Evolutionary conservation across 1,284 basidiomycete species (phyloP).

Genomic region (Rhodotorula sp.): DNA sequence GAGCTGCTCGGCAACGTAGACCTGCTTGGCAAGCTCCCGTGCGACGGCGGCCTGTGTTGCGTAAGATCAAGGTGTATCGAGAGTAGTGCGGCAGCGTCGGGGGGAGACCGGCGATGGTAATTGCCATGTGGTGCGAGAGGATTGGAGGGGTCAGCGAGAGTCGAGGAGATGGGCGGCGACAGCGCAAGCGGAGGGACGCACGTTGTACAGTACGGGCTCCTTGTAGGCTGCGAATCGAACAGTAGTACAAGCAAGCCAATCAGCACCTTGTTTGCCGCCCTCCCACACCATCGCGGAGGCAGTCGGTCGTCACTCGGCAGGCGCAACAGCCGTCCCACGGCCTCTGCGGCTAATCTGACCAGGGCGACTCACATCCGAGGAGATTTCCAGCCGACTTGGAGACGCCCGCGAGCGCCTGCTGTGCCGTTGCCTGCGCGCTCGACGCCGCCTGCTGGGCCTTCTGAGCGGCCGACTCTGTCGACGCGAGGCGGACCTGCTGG

Average conservation of each 20-base stretch:
- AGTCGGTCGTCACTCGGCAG: neutral
- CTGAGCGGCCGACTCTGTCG: conserved; percentile 12
- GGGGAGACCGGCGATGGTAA: too few relatives aligned
- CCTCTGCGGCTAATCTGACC: too few relatives aligned
- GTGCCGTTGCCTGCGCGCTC: conserved; percentile 63
- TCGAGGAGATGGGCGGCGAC: too few relatives aligned
- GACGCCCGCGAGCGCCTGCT: conserved; percentile 61
- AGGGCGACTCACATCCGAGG: conserved; percentile 62
- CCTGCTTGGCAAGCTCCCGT: conserved; percentile 80
- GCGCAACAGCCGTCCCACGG: neutral
- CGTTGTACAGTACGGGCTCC: conserved; percentile 78
- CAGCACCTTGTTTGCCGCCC: neutral
- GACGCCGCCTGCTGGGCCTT: conserved; percentile 45
- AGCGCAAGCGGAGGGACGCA: conserved; percentile 44
- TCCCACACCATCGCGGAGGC: neutral
- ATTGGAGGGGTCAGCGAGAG: neutral
- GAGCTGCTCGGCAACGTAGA: conserved; percentile 84
- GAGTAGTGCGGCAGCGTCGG: too few relatives aligned
- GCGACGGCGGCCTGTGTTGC: conserved; percentile 58
- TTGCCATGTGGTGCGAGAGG: neutral
- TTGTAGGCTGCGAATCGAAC: conserved; percentile 63
- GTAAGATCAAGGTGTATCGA: too few relatives aligned
- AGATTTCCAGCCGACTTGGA: conserved; percentile 61
- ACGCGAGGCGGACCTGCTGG: conserved; percentile 17
- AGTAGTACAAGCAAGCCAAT: neutral